phyloP scores from a whole-genome alignment of 2,329 filamentous ascomycete genomes.

The Curvularia spicifera region DNA sequence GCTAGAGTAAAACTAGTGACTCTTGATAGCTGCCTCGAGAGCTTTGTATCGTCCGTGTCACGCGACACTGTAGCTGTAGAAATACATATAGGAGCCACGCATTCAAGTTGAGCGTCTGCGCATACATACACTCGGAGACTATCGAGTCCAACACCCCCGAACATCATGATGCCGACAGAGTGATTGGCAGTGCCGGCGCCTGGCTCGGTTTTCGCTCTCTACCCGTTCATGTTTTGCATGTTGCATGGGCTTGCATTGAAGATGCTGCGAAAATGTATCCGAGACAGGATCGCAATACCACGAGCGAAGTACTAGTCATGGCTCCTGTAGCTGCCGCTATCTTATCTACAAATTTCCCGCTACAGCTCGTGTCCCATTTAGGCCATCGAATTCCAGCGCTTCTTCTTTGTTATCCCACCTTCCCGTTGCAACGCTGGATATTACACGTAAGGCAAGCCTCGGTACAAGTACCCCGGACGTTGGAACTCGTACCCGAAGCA shows the following conservation, averaged over 20 bases:
- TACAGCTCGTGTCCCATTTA: neutral
- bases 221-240: slow-evolving; percentile 22
- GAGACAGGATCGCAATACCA: slow-evolving; percentile 1
- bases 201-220: slow-evolving; percentile 18
- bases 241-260: slow-evolving; percentile 2
- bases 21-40: slow-evolving; percentile 9
- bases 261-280: slow-evolving; percentile 2
- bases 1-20: slow-evolving; percentile 3
- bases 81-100: slow-evolving; percentile 36
- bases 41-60: slow-evolving; percentile 22
- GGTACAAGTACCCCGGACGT: slow-evolving; percentile 3
- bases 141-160: slow-evolving; percentile 20
- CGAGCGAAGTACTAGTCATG: neutral
- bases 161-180: slow-evolving; percentile 18
- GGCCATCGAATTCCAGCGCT: slow-evolving; percentile 2
- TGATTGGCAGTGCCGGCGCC: slow-evolving; percentile 18
- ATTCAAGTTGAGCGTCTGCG: slow-evolving; percentile 10
- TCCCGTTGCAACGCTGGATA: slow-evolving; percentile 5
- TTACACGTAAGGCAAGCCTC: neutral
- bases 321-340: slow-evolving; percentile 6
- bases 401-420: slow-evolving; percentile 4
- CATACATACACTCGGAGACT: slow-evolving; percentile 4
- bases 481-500: neutral
- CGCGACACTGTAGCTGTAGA: slow-evolving; percentile 38
- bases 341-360: slow-evolving; percentile 11